Base-by-base conservation (phyloP, 192 early-diverging fungal genomes). In the Rhizoclosmatium globosum region DNA sequence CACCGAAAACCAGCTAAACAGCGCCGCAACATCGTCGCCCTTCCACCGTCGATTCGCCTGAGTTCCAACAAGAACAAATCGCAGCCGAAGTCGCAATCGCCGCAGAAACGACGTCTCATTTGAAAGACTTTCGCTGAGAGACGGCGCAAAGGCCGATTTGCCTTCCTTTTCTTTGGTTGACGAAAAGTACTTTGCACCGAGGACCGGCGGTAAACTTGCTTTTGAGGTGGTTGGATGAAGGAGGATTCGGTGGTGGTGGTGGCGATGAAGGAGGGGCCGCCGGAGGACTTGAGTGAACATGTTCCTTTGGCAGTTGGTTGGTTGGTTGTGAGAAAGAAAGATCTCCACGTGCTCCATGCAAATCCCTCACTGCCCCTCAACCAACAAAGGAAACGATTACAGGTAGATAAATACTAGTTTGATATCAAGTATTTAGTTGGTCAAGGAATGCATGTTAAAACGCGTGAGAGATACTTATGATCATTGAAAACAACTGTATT, bases 1-100 rank as follows among this genome's bases (percentile, higher is more conserved):
- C 60, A 97, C 83, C 79, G 96, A 91, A 4, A 95, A 83, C 96
- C 96, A 99, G 3, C 93, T 92, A 57, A 93, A 90, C 81, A 97
- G 79, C 1, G 96, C 97, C 48, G 95, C 90, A 64, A 96, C 88
- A 76, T 99, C 96, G 80, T 99, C 95, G 11, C 94, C 71, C 45
- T 85, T 71, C 21, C 68, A 17, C 57, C 67, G 48, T 17, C 44
- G 23, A 23, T 47, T 70, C 17, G 50, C 50, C 9, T 53, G 6
- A 7, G 50, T 17, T 13, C 88, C 88, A 64, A 84, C 78, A n/a
- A 89, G 67, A 64, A 89, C 83, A 39, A 89, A 67, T 15, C 83
- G 73, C 42, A 85, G 56, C 61, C 88, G 81, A 31, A 85, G 65
- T 43, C 79, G 39, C 41, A 84, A 59, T 50, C 83, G 73, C 31